Conservation (phyloP, 2,329 filamentous ascomycete species). For the Spiromastix sp. region DNA sequence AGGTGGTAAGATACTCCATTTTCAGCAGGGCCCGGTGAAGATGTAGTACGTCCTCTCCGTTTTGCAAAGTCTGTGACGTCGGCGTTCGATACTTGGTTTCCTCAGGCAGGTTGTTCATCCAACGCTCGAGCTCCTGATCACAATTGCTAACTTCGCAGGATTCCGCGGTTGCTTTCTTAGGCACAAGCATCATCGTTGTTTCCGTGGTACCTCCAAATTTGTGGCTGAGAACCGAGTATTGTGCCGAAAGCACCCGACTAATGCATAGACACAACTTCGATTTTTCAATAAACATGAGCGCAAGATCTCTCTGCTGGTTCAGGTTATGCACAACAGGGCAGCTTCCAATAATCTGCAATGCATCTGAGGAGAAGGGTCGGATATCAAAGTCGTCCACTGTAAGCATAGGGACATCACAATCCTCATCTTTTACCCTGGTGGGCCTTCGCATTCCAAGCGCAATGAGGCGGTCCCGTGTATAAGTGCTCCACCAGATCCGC, state of each 20-base stretch:
- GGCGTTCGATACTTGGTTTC: conserved; percentile 60
- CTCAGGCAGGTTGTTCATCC: conserved; percentile 61
- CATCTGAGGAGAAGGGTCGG: conserved; percentile 53
- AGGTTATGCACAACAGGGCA: conserved; percentile 63
- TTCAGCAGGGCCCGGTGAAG: conserved; percentile 79
- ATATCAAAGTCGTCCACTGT: conserved; percentile 77
- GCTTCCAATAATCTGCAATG: conserved; percentile 57
- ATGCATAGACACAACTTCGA: conserved; percentile 83
- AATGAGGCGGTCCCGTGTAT: conserved; percentile 87
- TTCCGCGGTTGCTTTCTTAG: conserved; percentile 78
- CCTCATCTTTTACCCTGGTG: conserved; percentile 83
- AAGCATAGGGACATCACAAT: conserved; percentile 89
- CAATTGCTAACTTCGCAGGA: conserved; percentile 68
- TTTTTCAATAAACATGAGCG: conserved; percentile 83
- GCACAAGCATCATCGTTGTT: conserved; percentile 78
- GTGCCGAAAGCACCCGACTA: conserved; percentile 77
- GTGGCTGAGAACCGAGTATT: conserved; percentile 84
- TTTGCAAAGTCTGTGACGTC: conserved; percentile 45
- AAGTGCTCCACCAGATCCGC: conserved; percentile 95
- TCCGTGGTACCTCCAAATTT: conserved; percentile 63
- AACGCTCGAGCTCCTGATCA: conserved; percentile 67
- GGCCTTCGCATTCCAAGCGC: conserved; percentile 89
- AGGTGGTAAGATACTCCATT: conserved; percentile 87
- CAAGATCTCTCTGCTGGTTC: conserved; percentile 65
- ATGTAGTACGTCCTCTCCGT: conserved; percentile 40